Evolutionary conservation across 768 basidiomycete species (phyloP).

Genomic region (Sarcodon aspratus): DNA sequence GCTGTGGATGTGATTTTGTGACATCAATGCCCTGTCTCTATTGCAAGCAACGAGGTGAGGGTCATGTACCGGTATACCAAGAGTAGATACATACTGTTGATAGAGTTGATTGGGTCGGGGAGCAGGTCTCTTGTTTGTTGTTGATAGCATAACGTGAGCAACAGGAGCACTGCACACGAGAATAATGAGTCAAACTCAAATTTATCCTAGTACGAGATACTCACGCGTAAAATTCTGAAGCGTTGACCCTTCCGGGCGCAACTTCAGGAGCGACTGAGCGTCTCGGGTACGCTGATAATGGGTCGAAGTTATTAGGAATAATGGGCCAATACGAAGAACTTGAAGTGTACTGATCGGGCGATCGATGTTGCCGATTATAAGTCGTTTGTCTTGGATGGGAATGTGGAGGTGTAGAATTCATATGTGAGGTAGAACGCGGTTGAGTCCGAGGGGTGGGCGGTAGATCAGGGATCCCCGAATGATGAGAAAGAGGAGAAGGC

Average conservation of each 20-base stretch:
- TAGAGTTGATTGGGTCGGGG: no score
- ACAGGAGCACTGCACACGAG: conserved; percentile 34
- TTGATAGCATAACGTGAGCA: conserved; percentile 28
- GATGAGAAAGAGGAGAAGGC: neutral
- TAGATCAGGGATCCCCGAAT: neutral
- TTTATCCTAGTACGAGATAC: conserved; percentile 6
- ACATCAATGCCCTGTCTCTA: no score
- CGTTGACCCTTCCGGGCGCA: conserved; percentile 9
- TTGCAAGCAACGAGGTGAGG: no score
- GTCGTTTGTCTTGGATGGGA: neutral
- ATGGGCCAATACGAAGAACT: neutral
- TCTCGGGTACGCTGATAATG: conserved; percentile 33
- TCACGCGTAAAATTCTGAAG: conserved; percentile 49
- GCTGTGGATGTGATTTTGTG: no score
- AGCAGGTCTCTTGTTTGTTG: no score
- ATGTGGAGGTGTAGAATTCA: conserved; percentile 2
- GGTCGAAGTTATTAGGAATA: conserved; percentile 24
- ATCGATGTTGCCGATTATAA: neutral
- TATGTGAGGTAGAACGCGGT: neutral
- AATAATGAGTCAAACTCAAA: neutral
- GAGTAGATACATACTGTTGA: no score
- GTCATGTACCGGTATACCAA: no score
- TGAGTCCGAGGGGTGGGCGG: conserved; percentile 1
- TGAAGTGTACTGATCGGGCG: no score
- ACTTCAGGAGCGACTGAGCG: conserved; percentile 5